Evolutionary conservation across 1,284 basidiomycete genomes (phyloP).

Genomic region (Ganoderma lingzhi): DNA sequence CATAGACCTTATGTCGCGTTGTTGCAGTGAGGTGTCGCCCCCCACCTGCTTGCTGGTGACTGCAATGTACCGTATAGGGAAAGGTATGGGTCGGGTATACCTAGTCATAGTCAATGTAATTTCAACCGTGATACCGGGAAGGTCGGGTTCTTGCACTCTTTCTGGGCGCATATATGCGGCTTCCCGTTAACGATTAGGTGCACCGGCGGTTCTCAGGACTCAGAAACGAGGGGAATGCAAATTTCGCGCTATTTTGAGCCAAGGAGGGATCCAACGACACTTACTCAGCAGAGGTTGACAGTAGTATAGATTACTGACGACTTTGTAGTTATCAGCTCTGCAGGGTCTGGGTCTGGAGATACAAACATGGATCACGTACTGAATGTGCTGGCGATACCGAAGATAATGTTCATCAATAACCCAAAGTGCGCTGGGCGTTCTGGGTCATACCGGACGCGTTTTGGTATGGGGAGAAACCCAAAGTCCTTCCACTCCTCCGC

Average conservation of each 20-base stretch:
- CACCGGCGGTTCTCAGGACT: background rate
- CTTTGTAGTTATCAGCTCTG: background rate
- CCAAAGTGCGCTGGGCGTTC: constrained; percentile 67
- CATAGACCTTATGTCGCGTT: no score
- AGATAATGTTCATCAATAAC: constrained; percentile 64
- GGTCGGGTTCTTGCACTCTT: no score
- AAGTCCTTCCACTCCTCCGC: constrained; percentile 50
- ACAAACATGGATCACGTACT: constrained; percentile 40
- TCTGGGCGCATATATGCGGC: background rate
- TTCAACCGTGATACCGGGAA: no score
- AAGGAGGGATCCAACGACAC: constrained; percentile 26
- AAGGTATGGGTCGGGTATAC: no score
- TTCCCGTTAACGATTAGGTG: background rate
- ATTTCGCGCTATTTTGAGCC: background rate
- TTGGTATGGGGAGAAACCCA: constrained; percentile 73
- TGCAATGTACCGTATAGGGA: no score
- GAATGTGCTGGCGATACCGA: constrained; percentile 75
- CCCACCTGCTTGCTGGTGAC: no score
- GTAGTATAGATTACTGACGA: constrained; percentile 74
- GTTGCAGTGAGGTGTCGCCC: no score
- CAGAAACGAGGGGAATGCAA: background rate
- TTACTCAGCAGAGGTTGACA: constrained; percentile 75
- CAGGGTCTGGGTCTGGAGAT: background rate
- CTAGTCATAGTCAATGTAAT: no score
- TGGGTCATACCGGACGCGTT: constrained; percentile 65